Conservation (phyloP, 2,329 filamentous ascomycete genomes). For the Fusarium nurragi region DNA sequence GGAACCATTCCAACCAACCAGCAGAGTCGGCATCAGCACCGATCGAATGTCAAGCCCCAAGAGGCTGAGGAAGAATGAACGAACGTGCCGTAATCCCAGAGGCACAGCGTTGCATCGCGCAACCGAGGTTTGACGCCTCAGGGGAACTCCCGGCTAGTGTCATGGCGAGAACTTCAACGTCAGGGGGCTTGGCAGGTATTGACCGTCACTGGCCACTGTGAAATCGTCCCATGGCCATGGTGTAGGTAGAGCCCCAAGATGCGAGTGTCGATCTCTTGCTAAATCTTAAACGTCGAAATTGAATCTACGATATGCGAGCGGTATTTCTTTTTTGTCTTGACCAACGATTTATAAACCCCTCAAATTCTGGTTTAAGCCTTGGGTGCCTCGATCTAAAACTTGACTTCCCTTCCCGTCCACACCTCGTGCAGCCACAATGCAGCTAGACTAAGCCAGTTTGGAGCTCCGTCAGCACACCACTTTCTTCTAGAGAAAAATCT, state of each 20-base stretch:
- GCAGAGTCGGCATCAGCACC: not conserved
- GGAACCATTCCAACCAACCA: conserved; percentile 1
- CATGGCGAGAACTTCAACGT: not conserved
- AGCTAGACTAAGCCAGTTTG: not conserved
- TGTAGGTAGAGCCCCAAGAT: not conserved
- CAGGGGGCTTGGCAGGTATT: not conserved
- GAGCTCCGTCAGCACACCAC: not conserved
- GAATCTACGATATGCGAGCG: not conserved
- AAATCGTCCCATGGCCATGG: conserved; percentile 5
- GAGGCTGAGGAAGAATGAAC: not conserved
- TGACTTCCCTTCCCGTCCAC: not conserved
- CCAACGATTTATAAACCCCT: not conserved
- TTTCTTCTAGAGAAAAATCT: not conserved
- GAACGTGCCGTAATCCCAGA: no score
- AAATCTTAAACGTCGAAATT: not conserved
- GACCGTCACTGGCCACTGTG: not conserved
- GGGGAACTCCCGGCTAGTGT: not conserved
- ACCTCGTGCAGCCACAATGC: not conserved
- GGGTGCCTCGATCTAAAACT: not conserved
- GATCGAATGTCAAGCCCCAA: not conserved
- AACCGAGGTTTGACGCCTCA: not conserved
- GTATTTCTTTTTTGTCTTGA: not conserved
- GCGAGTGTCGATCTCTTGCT: not conserved
- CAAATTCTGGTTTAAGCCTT: conserved; percentile 8
- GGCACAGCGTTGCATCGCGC: not conserved